Evolutionary conservation across 345 rosid genomes (phyloP), one percentile per base, ranked within the genome.

Genomic region (Moricandia moricandioides): DNA sequence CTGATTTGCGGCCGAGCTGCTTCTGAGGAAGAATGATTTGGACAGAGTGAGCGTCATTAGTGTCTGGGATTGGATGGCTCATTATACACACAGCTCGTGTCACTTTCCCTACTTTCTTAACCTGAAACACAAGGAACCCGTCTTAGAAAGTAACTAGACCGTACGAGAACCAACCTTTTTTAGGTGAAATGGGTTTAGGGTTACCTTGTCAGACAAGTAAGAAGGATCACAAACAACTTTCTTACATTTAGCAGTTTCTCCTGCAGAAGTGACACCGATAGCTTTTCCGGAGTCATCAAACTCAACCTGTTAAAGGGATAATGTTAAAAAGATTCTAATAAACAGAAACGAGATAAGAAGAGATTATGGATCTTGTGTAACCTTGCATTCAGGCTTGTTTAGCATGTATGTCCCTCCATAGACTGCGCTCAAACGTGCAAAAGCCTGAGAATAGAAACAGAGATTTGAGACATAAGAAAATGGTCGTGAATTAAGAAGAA

Each of bases 321-420:
- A 56, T 70, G 31, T 56, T 24, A 0, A 51, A 54, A 14, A n/a
- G n/a, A n/a, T n/a, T n/a, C n/a, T n/a, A n/a, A n/a, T n/a, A n/a
- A n/a, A n/a, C n/a, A n/a, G n/a, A n/a, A n/a, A n/a, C n/a, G n/a
- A n/a, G n/a, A n/a, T n/a, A n/a, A n/a, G n/a, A n/a, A n/a, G n/a
- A n/a, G n/a, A n/a, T n/a, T 27, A 68, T 52, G 51, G 60, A 45
- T 55, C 4, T 9, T 57, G 24, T 26, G 2, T 47, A 78, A 91
- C 98, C 91, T 95, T 92, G 75, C 97, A 92, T 58, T 89, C 90
- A 67, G 97, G 96, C 79, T 92, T 95, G 86, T 88, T 92, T 14
- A 95, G 97, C 99, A 95, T 95, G 90, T 95, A 92, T 63, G 97
- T 92, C 35, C 97, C 97, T 43, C 97, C 96, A 31, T 92, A 91